Percentiles rank a stretch among this genome's conserved stretches.
phyloP scores from a whole-genome alignment of 371 early-diverging fungal genomes.

The Mucor piriformis region DNA sequence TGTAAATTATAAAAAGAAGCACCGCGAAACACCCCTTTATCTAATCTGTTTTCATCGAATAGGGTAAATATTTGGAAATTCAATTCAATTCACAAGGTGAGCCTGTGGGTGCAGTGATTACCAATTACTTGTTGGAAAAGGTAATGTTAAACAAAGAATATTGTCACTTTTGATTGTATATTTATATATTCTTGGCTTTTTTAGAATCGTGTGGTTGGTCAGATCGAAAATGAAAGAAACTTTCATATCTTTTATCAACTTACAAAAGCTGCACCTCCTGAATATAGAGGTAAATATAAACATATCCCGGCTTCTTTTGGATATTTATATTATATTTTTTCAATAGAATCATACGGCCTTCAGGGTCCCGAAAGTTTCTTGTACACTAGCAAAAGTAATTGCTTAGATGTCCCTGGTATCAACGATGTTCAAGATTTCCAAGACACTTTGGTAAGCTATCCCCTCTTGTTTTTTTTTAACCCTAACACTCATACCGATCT shows the following conservation, averaged over 20 bases:
- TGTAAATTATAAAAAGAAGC: conserved; percentile 57
- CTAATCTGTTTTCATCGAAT: neutral
- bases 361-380: conserved; percentile 82
- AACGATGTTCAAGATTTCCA: conserved; percentile 76
- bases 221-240: conserved; percentile 93
- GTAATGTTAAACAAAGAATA: conserved; percentile 36
- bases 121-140: conserved; percentile 98
- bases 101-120: conserved; percentile 97
- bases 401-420: conserved; percentile 82
- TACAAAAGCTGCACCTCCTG: conserved; percentile 75
- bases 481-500: neutral
- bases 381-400: conserved; percentile 76
- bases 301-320: neutral
- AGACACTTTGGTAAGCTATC: conserved; percentile 74
- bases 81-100: conserved; percentile 92
- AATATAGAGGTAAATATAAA: conserved; percentile 62
- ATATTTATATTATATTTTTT: neutral
- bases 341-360: conserved; percentile 71
- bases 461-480: neutral
- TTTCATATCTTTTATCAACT: conserved; percentile 98
- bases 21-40: neutral
- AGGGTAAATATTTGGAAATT: conserved; percentile 98
- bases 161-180: neutral
- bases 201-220: conserved; percentile 93
- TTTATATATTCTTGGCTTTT: neutral